Evolutionary conservation across 108 stramenopile genomes (phyloP).

Genomic region (Cyclotella atomus): DNA sequence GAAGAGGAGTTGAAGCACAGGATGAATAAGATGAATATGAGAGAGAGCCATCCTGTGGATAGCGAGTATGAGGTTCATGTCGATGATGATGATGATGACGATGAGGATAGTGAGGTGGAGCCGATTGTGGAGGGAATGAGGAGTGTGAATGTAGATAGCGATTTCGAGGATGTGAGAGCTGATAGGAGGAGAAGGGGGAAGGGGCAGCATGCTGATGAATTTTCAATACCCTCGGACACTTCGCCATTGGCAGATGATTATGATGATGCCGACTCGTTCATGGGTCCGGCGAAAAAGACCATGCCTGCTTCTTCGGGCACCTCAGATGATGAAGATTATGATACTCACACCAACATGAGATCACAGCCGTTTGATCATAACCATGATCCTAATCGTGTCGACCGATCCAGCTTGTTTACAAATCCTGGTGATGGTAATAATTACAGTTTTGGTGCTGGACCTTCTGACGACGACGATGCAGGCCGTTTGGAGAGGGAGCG

Average conservation of each 20-base stretch:
- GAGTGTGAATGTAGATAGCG: slow-evolving; percentile 37
- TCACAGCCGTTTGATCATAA: no score
- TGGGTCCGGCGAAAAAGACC: slow-evolving; percentile 15
- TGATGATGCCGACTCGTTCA: slow-evolving; percentile 38
- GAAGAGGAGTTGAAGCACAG: slow-evolving; percentile 11
- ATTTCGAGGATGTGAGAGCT: slow-evolving; percentile 17
- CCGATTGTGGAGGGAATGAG: slow-evolving; percentile 12
- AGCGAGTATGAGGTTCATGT: slow-evolving; percentile 8
- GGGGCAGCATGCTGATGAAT: slow-evolving; percentile 10
- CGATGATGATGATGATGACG: slow-evolving; percentile 22
- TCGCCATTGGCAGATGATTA: slow-evolving; percentile 22
- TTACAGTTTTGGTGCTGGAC: background rate
- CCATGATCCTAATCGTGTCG: background rate
- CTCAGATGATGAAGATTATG: background rate
- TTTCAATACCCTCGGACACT: background rate
- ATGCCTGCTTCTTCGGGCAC: slow-evolving; percentile 1
- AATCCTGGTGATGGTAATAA: background rate
- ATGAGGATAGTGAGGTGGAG: slow-evolving; percentile 17
- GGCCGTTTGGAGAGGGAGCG: background rate
- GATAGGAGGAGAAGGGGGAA: background rate
- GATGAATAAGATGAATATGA: slow-evolving; percentile 26
- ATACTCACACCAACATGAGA: background rate
- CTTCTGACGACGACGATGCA: background rate
- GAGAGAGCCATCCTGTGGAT: slow-evolving; percentile 8
- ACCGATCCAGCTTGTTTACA: slow-evolving; percentile 5